Percentiles rank a stretch among this genome's conserved stretches.
Evolutionary conservation across 768 basidiomycete species (phyloP).

Genomic region (Trametes punicea): DNA sequence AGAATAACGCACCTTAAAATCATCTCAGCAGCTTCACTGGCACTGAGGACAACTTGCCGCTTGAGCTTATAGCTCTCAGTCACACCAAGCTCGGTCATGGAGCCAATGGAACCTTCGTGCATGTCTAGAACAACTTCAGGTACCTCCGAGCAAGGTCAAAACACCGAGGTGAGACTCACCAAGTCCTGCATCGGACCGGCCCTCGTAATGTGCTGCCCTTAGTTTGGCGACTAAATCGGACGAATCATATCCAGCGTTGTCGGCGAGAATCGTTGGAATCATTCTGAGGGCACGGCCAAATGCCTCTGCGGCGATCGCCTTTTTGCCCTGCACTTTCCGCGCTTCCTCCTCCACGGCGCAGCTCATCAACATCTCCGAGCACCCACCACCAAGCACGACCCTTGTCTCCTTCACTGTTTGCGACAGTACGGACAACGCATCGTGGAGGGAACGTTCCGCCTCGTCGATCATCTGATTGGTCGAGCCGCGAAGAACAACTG

Average conservation of each 20-base stretch:
- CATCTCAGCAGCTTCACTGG: conserved; percentile 98
- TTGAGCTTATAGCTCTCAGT: conserved; percentile 99
- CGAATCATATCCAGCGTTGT: conserved; percentile 98
- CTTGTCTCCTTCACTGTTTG: conserved; percentile 98
- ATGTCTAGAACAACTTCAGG: conserved; percentile 56
- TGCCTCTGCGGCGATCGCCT: conserved; percentile 91
- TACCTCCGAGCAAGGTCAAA: neutral
- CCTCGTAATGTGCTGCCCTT: conserved; percentile 92
- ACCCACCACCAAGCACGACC: conserved; percentile 92
- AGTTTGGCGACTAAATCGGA: conserved; percentile 88
- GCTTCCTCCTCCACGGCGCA: conserved; percentile 90
- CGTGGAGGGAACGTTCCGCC: conserved; percentile 95
- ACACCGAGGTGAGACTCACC: conserved; percentile 55
- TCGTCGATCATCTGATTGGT: conserved; percentile 99
- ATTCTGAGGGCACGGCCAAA: conserved; percentile 87
- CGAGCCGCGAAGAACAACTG: conserved; percentile 94
- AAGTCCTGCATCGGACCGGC: conserved; percentile 79
- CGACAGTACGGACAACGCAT: conserved; percentile 94
- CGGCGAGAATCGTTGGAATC: conserved; percentile 95
- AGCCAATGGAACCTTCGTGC: conserved; percentile 79
- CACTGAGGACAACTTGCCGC: conserved; percentile 89
- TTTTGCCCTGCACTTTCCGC: conserved; percentile 85
- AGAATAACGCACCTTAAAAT: conserved; percentile 68
- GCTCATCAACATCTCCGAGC: conserved; percentile 97
- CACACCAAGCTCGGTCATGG: conserved; percentile 84